Conservation (phyloP, 2,329 filamentous ascomycete genomes). For the Eutypella sp. region DNA sequence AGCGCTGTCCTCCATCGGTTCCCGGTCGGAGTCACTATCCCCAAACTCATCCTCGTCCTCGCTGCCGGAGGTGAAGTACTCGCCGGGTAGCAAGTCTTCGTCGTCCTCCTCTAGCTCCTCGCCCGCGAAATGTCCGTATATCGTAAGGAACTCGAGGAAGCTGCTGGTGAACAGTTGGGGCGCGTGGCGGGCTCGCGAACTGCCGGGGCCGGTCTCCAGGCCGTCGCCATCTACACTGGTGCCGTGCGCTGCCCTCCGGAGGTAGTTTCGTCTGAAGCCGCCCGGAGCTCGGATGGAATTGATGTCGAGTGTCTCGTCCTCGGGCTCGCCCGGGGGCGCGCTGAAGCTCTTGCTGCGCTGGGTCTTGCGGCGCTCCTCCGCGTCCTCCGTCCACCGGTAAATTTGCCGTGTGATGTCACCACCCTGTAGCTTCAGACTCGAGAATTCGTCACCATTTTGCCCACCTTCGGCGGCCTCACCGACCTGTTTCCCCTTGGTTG, state of each 20-base stretch:
- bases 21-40: conserved; percentile 61
- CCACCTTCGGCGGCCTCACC: conserved; percentile 30
- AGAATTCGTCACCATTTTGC: conserved; percentile 75
- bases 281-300: conserved; percentile 88
- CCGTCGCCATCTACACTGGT: conserved; percentile 40
- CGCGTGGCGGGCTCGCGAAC: conserved; percentile 32
- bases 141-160: conserved; percentile 90
- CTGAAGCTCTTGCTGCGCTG: conserved; percentile 87
- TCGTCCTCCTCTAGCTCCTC: conserved; percentile 97
- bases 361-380: conserved; percentile 62
- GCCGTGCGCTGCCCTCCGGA: conserved; percentile 70
- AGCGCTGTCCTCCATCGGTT: conserved; percentile 83
- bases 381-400: conserved; percentile 93
- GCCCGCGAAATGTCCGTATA: conserved; percentile 96
- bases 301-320: conserved; percentile 78
- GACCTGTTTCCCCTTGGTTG: conserved; percentile 50
- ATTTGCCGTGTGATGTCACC: conserved; percentile 93
- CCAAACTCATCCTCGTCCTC: conserved; percentile 56
- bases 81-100: conserved; percentile 77
- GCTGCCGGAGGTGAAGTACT: conserved; percentile 82
- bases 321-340: conserved; percentile 69
- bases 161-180: conserved; percentile 77
- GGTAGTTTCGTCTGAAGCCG: conserved; percentile 85
- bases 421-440: conserved; percentile 85
- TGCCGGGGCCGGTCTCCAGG: conserved; percentile 33